These are phyloP conservation scores for Schizochytrium sp. DNA, from an alignment of 108 stramenopile genomes.

Conservation along the genomic window DNA sequence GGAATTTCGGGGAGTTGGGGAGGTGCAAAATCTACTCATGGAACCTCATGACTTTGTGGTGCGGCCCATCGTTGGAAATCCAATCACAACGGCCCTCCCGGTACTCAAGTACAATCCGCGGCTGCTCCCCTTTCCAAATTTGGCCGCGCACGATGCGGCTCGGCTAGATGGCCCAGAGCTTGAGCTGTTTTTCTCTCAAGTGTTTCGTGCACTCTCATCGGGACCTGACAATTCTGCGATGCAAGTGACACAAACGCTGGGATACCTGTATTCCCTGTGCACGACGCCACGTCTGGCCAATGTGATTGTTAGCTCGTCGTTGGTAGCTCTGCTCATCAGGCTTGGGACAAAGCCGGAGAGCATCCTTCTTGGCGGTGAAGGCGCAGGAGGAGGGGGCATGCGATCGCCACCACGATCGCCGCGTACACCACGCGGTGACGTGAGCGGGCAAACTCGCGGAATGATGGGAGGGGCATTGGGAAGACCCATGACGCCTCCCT, in stretches of 20 bases:
- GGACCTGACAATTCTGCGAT: background rate
- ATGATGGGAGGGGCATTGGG: too few species aligned
- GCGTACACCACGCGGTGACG: background rate
- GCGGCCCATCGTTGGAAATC: conserved; percentile 39
- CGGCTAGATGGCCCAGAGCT: conserved; percentile 20
- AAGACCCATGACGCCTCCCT: too few species aligned
- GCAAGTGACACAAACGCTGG: conserved; percentile 28
- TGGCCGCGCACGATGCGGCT: background rate
- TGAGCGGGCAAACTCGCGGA: too few species aligned
- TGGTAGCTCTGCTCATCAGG: conserved; percentile 35
- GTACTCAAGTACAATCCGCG: background rate
- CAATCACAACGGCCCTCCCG: background rate
- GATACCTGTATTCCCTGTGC: conserved; percentile 39
- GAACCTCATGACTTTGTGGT: conserved; percentile 35
- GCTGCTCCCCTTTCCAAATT: conserved; percentile 26
- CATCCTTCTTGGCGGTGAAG: background rate
- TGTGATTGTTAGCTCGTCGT: conserved; percentile 39
- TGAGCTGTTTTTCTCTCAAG: conserved; percentile 34
- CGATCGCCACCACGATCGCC: background rate
- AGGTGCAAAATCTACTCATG: conserved; percentile 11
- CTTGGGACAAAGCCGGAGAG: background rate
- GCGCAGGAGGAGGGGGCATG: background rate
- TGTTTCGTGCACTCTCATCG: conserved; percentile 33
- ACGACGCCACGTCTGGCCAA: conserved; percentile 36
- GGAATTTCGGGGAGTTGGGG: background rate